phyloP scores from a whole-genome alignment of 352 stramenopile species.

The Phytophthora pistaciae region DNA sequence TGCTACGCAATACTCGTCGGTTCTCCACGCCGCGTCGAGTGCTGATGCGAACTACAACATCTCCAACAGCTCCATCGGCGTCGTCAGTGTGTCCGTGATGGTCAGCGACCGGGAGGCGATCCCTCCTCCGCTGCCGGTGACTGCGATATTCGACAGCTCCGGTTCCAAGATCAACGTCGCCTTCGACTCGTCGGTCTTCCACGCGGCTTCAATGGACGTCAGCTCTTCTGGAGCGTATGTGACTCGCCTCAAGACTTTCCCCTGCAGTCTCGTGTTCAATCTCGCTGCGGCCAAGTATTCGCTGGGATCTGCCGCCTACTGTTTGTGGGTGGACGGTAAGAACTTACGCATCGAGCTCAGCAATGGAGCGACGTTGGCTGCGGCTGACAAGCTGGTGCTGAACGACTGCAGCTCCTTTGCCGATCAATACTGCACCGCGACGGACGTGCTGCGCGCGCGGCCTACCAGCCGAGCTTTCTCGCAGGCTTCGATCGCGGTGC shows the following conservation, averaged over 20 bases:
- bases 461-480: conserved; percentile 67
- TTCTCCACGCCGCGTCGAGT: conserved; percentile 55
- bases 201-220: conserved; percentile 70
- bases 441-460: conserved; percentile 52
- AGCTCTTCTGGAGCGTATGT: conserved; percentile 32
- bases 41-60: conserved; percentile 70
- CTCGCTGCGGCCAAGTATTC: conserved; percentile 41
- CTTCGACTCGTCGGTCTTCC: conserved; percentile 78
- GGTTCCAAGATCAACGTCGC: conserved; percentile 61
- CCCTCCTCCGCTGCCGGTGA: conserved; percentile 57
- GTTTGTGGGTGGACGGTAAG: conserved; percentile 66
- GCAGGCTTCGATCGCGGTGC: conserved; percentile 52
- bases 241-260: conserved; percentile 53
- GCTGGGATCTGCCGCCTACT: conserved; percentile 47
- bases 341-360: conserved; percentile 63
- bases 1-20: conserved; percentile 62
- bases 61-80: conserved; percentile 56
- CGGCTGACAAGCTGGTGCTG: conserved; percentile 52
- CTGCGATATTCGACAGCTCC: conserved; percentile 59
- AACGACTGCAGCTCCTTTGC: conserved; percentile 60
- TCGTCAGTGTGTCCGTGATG: conserved; percentile 56
- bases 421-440: conserved; percentile 58
- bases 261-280: conserved; percentile 59
- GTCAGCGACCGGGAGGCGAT: conserved; percentile 74
- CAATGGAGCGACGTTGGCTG: conserved; percentile 47